Percentiles rank a stretch among this genome's conserved stretches.
Conservation (phyloP, 2,329 filamentous ascomycete genomes). For the Parascedosporium putredinis region DNA sequence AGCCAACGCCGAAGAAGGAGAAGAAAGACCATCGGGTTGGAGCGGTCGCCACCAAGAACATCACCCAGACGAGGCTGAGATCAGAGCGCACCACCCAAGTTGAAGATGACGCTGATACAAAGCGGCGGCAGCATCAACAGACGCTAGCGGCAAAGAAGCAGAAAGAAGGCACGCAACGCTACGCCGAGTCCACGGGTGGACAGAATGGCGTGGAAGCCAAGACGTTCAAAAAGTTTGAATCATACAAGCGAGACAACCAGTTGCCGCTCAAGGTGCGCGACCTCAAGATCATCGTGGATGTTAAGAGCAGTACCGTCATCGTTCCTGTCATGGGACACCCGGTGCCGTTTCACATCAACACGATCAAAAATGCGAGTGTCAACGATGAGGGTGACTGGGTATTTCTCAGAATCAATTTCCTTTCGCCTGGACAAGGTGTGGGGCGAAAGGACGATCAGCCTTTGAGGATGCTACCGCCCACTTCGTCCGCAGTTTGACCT, state of each 20-base stretch:
- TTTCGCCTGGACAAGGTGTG: constrained; percentile 94
- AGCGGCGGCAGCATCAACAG: constrained; percentile 84
- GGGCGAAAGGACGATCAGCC: constrained; percentile 95
- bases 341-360: constrained; percentile 93
- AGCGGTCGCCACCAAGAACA: constrained; percentile 87
- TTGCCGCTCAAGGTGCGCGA: constrained; percentile 75
- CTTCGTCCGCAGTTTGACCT: constrained; percentile 90
- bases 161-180: constrained; percentile 73
- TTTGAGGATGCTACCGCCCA: constrained; percentile 95
- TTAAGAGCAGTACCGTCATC: constrained; percentile 81
- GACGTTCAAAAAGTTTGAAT: constrained; percentile 98
- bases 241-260: constrained; percentile 96
- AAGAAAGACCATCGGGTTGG: constrained; percentile 76
- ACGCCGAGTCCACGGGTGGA: constrained; percentile 73
- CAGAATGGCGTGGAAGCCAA: constrained; percentile 89
- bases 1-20: constrained; percentile 79
- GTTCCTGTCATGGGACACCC: constrained; percentile 95
- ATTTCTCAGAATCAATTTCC: constrained; percentile 91
- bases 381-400: constrained; percentile 92
- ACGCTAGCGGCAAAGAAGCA: constrained; percentile 81
- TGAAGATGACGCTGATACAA: constrained; percentile 82
- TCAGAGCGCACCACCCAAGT: constrained; percentile 82
- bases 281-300: constrained; percentile 79
- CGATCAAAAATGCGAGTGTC: constrained; percentile 98
- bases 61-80: constrained; percentile 84